Evolutionary conservation across 495 filamentous ascomycete genomes (phyloP).

Genomic region (Aspergillus sclerotioniger): DNA sequence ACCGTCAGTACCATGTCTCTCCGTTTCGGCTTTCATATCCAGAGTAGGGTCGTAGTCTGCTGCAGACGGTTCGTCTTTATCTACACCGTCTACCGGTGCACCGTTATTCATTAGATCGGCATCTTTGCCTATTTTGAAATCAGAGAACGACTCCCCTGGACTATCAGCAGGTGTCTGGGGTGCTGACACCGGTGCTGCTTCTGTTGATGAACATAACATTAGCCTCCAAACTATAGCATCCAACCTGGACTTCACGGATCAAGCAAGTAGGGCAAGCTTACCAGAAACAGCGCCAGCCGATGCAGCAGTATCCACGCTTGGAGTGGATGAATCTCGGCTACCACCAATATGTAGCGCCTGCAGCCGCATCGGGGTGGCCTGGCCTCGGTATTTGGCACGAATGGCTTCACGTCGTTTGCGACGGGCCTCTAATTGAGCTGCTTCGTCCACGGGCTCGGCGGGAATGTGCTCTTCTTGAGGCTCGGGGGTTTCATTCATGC

Average conservation of each 20-base stretch:
- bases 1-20: conserved; percentile 64
- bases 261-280: conserved; percentile 16
- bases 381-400: conserved; percentile 74
- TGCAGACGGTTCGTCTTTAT: conserved; percentile 80
- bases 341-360: conserved; percentile 69
- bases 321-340: conserved; percentile 54
- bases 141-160: conserved; percentile 50
- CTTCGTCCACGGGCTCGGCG: conserved; percentile 65
- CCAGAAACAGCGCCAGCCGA: conserved; percentile 27
- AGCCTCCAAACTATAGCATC: neutral
- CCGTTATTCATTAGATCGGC: conserved; percentile 65
- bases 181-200: conserved; percentile 31
- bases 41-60: conserved; percentile 93
- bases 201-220: neutral
- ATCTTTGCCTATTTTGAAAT: conserved; percentile 55
- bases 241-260: neutral
- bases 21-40: conserved; percentile 87
- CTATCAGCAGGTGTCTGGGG: conserved; percentile 47
- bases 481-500: conserved; percentile 17
- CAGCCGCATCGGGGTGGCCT: conserved; percentile 69
- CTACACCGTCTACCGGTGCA: conserved; percentile 48
- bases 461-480: conserved; percentile 30
- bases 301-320: conserved; percentile 41
- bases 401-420: conserved; percentile 85
- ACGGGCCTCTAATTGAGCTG: conserved; percentile 78